phyloP scores from a whole-genome alignment of 1,284 basidiomycete species.

The Trametes hirsuta region DNA sequence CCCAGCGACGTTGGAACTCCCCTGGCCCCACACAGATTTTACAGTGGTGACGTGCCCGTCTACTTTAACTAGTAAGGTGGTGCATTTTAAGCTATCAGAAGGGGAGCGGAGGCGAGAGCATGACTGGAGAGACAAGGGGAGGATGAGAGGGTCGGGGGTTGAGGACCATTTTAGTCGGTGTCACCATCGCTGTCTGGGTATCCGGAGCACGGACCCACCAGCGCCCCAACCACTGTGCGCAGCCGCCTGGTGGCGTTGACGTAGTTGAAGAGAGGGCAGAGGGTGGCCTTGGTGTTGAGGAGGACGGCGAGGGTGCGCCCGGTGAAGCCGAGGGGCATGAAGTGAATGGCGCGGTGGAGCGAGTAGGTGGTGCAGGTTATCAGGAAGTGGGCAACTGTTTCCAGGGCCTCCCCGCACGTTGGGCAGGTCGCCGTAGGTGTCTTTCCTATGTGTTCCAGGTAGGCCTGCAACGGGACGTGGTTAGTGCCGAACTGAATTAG shows the following conservation, averaged over 20 bases:
- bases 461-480: conserved; percentile 22
- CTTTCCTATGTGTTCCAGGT: conserved; percentile 29
- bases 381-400: conserved; percentile 34
- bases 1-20: not conserved
- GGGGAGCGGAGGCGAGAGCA: not conserved
- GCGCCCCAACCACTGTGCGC: not conserved
- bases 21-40: not conserved
- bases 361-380: conserved; percentile 25
- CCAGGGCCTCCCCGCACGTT: conserved; percentile 19
- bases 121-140: not conserved
- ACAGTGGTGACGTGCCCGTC: too few species aligned
- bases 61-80: too few species aligned
- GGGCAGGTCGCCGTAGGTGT: conserved; percentile 28
- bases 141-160: not conserved
- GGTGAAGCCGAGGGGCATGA: not conserved
- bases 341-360: not conserved
- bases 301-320: not conserved
- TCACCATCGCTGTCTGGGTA: not conserved
- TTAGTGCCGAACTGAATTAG: conserved; percentile 28
- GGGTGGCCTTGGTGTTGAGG: too few species aligned
- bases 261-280: not conserved
- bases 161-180: not conserved
- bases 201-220: conserved; percentile 7
- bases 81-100: not conserved
- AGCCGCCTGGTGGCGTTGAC: conserved; percentile 2